These are phyloP conservation scores for Fusarium annulatum DNA, from an alignment of 2,329 filamentous ascomycete species.

Conservation along the genomic window DNA sequence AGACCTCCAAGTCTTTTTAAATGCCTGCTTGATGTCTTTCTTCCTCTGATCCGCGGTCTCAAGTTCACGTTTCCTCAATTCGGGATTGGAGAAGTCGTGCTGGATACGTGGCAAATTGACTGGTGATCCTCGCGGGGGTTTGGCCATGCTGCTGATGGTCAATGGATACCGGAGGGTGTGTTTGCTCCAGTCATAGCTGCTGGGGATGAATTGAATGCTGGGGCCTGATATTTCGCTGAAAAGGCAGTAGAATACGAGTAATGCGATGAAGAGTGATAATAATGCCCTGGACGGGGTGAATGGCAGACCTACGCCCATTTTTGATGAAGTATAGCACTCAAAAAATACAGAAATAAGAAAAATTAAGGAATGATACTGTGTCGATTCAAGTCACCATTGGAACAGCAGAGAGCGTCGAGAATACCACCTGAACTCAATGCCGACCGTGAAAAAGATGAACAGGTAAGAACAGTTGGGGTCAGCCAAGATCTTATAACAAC, in stretches of 20 bases:
- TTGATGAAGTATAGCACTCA: not conserved
- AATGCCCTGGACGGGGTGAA: constrained; percentile 34
- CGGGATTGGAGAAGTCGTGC: constrained; percentile 30
- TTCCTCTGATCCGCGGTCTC: constrained; percentile 5
- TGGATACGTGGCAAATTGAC: constrained; percentile 35
- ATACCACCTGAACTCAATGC: not conserved
- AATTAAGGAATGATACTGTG: constrained; percentile 1
- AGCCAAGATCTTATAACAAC: constrained; percentile 28
- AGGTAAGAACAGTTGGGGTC: not conserved
- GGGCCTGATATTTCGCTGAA: constrained; percentile 25
- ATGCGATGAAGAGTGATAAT: constrained; percentile 30
- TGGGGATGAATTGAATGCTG: constrained; percentile 33
- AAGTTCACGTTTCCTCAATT: constrained; percentile 21
- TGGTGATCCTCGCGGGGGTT: constrained; percentile 23
- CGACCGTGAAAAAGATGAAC: not conserved
- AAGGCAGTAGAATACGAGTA: constrained; percentile 23
- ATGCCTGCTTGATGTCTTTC: constrained; percentile 58
- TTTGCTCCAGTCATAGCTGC: constrained; percentile 40
- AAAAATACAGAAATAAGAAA: not conserved
- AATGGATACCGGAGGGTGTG: constrained; percentile 26
- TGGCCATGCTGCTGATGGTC: constrained; percentile 12
- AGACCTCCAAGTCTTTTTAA: constrained; percentile 64
- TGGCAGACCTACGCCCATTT: constrained; percentile 39
- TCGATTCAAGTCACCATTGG: constrained; percentile 29
- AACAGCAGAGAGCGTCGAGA: not conserved